Base-by-base conservation (phyloP, 768 basidiomycete genomes). In the Mycena sanguinolenta region DNA sequence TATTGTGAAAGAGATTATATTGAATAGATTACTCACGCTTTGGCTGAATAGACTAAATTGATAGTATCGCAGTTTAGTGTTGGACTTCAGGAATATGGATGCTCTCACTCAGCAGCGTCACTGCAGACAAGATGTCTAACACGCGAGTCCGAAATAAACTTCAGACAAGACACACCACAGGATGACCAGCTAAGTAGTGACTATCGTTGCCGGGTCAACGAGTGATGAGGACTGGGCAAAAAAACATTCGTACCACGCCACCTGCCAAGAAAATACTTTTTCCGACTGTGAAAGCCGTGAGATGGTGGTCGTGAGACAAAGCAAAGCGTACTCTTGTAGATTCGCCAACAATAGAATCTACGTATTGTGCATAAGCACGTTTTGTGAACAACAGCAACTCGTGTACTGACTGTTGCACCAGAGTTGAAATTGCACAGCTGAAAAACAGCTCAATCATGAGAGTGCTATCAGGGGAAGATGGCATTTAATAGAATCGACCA, bases 391-490 rank as follows among this genome's bases (percentile, higher is more conserved):
- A 6, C 21, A 2, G n/a, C 23, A 25, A n/a, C n/a, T n/a, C n/a
- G n/a, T 21, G 34, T 9, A 27, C 63, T 57, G 14, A 72, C 73
- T 73, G 73, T 65, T 73, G 73, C 2, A 73, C 73, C 19, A 73
- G 27, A 14, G 69, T 70, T 42, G 73, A 65, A 28, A 73, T 73
- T 27, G 69, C 69, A 53, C 66, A 70, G 30, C 73, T 73, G 65
- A 73, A 73, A 46, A 71, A 73, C 36, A 73, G 52, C 63, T 73
- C 61, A 17, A 73, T 55, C 65, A 73, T 71, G 58, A 73, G 69
- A 34, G 69, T 71, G 25, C 72, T 73, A 19, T 19, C 13, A 44
- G 17, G 9, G 2, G 28, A 39, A 38, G 42, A 28, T 46, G 39
- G 14, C 21, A 7, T 5, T 13, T 38, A 27, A 54, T 17, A n/a